Evolutionary conservation across 2,329 filamentous ascomycete genomes (phyloP), one percentile per base, ranked within the genome.

Genomic region (Fusarium sambucinum): DNA sequence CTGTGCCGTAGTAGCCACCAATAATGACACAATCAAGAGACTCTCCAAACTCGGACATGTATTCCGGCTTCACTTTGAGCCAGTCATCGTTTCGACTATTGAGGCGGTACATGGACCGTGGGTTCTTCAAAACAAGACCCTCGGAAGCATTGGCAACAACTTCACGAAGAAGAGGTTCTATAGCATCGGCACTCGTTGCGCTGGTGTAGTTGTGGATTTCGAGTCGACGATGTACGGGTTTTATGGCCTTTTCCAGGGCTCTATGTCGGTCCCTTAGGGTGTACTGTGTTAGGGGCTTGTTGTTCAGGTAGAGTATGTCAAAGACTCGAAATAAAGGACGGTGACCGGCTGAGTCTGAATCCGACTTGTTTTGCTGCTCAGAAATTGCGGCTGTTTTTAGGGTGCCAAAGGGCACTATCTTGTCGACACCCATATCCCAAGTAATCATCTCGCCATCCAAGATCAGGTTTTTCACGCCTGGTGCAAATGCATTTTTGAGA

Each of bases 11-110:
- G 80, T 97, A 98, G 11, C 93, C 96, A 55, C 95, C 96, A 54
- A 99, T 88, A 17, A 99, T 85, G 16, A 97, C 82, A 69, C 94
- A 93, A 76, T 99, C 96, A 5, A 99, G 87, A 1, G 91, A 93
- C 79, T 98, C 95, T 64, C 96, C 96, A 77, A 96, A 97, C 66
- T 97, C 95, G 3, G 90, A 90, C 94, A 98, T 97, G 78, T 99
- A 99, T 69, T 99, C 96, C 2, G 96, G 96, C 75, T 99, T 99
- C 11, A 99, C 94, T 77, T 99, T 99, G 80, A 97, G 91, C 96
- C 96, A 99, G 78, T 97, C 93, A 72, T 97, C 92, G 73, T 96
- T 96, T 47, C 96, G 91, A 70, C 93, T 92, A 75, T 97, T 97
- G 12, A 98, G 85, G 9, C 89, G 86, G 77, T 99, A 99, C 74